These are phyloP conservation scores for Trifolium fragiferum DNA, from an alignment of 306 rosid genomes.

Conservation along the genomic window DNA sequence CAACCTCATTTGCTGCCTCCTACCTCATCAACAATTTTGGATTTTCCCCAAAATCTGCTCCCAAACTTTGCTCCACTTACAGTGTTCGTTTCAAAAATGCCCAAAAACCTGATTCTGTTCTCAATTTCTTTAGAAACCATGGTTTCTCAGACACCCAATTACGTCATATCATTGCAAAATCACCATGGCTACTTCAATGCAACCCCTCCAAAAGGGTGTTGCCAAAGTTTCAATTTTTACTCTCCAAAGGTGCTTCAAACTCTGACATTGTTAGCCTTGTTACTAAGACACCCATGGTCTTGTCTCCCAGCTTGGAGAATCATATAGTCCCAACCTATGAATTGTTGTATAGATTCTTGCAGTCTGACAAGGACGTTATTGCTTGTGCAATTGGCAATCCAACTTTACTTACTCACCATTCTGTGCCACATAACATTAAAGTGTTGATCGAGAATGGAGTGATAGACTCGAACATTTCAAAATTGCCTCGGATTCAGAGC, in stretches of 20 bases:
- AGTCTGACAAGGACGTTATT: background rate
- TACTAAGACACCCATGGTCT: background rate
- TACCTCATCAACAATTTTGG: background rate
- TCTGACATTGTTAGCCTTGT: background rate
- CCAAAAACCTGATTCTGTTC: background rate
- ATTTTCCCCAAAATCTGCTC: background rate
- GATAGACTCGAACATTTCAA: background rate
- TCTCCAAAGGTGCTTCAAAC: slow-evolving; percentile 1
- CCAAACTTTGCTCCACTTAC: background rate
- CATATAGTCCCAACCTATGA: background rate
- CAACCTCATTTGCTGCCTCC: background rate
- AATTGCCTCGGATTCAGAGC: background rate
- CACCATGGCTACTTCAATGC: background rate
- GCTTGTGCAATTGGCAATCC: background rate
- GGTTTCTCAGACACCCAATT: background rate
- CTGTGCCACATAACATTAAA: background rate
- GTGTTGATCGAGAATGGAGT: background rate
- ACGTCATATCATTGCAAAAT: background rate
- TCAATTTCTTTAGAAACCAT: background rate
- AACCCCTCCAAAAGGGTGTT: background rate
- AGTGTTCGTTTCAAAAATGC: background rate
- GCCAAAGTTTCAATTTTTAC: slow-evolving; percentile 1
- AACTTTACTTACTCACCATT: no score
- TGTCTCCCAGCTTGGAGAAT: background rate
- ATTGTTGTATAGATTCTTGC: background rate